A percentile compares a stretch with the other conserved stretches of the same genome.
Conservation (phyloP, 2,329 filamentous ascomycete species). For the Talaromyces sp. region DNA sequence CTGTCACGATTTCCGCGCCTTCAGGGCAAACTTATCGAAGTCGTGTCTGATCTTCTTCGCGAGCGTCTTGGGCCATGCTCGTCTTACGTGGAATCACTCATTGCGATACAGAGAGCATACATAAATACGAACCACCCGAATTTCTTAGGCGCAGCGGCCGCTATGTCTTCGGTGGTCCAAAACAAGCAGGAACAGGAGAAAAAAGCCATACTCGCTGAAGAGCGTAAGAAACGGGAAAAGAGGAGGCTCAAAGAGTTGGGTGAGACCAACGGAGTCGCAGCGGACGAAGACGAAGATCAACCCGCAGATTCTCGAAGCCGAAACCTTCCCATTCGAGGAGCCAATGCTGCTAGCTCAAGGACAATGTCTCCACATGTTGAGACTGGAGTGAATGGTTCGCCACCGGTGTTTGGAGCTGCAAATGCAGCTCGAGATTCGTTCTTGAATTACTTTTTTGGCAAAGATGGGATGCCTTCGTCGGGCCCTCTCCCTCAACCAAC, state of each 20-base stretch:
- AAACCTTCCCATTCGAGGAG: conserved; percentile 55
- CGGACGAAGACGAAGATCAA: conserved; percentile 62
- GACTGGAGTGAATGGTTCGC: conserved; percentile 56
- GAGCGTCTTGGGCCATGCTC: conserved; percentile 88
- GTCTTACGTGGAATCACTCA: conserved; percentile 88
- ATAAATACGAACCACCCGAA: conserved; percentile 99
- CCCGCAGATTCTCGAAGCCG: conserved; percentile 50
- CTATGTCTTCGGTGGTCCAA: conserved; percentile 94
- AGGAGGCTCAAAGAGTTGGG: conserved; percentile 77
- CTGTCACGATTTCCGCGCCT: conserved; percentile 85
- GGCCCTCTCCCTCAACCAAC: conserved; percentile 39
- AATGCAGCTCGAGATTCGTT: conserved; percentile 79
- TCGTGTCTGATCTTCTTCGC: conserved; percentile 89
- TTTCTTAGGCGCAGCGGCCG: conserved; percentile 91
- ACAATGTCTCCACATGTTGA: conserved; percentile 79
- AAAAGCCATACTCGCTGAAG: conserved; percentile 71
- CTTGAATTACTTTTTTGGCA: conserved; percentile 97
- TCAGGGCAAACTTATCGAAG: conserved; percentile 95
- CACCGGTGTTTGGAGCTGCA: conserved; percentile 56
- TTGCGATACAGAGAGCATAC: conserved; percentile 94
- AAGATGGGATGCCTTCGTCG: conserved; percentile 60
- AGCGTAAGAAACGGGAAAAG: conserved; percentile 79
- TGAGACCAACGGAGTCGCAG: conserved; percentile 66
- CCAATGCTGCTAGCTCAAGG: conserved; percentile 54
- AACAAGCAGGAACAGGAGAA: conserved; percentile 93